phyloP scores from a whole-genome alignment of 768 basidiomycete genomes.

The Rhizopogon salebrosus region DNA sequence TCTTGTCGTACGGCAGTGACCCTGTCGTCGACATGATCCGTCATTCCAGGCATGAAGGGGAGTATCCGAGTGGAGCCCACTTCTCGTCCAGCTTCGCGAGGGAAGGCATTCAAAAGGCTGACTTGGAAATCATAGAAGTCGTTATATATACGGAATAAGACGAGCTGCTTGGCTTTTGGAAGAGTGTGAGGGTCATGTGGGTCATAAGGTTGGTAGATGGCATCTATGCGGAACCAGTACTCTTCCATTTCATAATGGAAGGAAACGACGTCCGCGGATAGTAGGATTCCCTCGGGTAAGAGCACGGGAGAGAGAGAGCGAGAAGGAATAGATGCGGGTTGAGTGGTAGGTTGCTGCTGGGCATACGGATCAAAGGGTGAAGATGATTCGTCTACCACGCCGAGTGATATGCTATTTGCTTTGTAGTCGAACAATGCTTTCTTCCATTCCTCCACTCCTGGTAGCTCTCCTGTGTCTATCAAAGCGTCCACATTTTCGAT shows the following conservation, averaged over 20 bases:
- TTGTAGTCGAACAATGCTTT: slow-evolving; percentile 93
- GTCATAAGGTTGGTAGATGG: slow-evolving; percentile 79
- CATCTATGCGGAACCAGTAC: slow-evolving; percentile 96
- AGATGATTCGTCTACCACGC: slow-evolving; percentile 70
- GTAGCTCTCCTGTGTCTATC: slow-evolving; percentile 84
- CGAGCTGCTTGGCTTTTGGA: slow-evolving; percentile 70
- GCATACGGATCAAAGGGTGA: slow-evolving; percentile 39
- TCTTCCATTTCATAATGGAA: slow-evolving; percentile 95
- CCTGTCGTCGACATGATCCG: slow-evolving; percentile 74
- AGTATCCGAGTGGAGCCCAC: slow-evolving; percentile 67
- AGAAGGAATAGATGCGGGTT: slow-evolving; percentile 12
- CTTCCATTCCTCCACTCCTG: slow-evolving; percentile 99
- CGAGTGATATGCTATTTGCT: slow-evolving; percentile 91
- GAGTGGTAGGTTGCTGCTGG: slow-evolving; percentile 9
- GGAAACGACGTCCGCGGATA: slow-evolving; percentile 87
- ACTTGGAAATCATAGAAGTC: slow-evolving; percentile 99
- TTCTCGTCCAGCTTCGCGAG: slow-evolving; percentile 83
- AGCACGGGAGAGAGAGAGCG: slow-evolving; percentile 38
- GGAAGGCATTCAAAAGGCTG: slow-evolving; percentile 78
- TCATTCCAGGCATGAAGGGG: slow-evolving; percentile 97
- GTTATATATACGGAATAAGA: slow-evolving; percentile 92
- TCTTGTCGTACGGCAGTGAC: slow-evolving; percentile 74
- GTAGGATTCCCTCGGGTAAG: slow-evolving; percentile 80
- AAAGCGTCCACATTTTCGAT: slow-evolving; percentile 70
- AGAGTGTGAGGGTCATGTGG: slow-evolving; percentile 48